Evolutionary conservation across 2,329 filamentous ascomycete species (phyloP).

Genomic region (Pseudopyrenochaeta lycopersici): DNA sequence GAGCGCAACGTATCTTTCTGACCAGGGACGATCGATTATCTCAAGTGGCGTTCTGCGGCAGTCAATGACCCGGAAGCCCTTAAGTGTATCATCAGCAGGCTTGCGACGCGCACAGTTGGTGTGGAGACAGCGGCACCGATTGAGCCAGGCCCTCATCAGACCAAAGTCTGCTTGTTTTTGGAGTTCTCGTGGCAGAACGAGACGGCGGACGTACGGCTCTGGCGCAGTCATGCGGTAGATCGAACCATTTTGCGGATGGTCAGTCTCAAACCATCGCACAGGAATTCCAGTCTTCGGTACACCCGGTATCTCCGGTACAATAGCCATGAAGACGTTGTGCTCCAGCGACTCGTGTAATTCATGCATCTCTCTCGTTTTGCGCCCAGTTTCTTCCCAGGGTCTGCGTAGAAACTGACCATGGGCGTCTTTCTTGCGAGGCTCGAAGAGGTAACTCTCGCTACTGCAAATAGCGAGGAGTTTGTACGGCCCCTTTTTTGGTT

Average conservation of each 20-base stretch:
- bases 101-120: background rate
- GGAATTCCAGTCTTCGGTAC: background rate
- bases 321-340: slow-evolving; percentile 7
- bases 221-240: slow-evolving; percentile 3
- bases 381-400: slow-evolving; percentile 1
- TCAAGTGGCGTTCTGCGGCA: background rate
- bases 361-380: background rate
- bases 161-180: background rate
- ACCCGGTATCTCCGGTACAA: background rate
- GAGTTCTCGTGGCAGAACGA: background rate
- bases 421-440: slow-evolving; percentile 4
- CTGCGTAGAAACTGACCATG: background rate
- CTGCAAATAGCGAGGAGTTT: slow-evolving; percentile 2
- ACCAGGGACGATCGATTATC: slow-evolving; percentile 1
- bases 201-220: background rate
- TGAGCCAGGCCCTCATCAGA: slow-evolving; percentile 1
- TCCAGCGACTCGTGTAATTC: background rate
- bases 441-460: slow-evolving; percentile 5
- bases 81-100: background rate
- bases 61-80: slow-evolving; percentile 6
- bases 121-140: slow-evolving; percentile 3
- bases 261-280: slow-evolving; percentile 6
- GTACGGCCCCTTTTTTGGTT: background rate
- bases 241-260: background rate
- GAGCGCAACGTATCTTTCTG: slow-evolving; percentile 5